Conservation (phyloP, 2,329 filamentous ascomycete species). For the Bimuria novae-zelandiae region DNA sequence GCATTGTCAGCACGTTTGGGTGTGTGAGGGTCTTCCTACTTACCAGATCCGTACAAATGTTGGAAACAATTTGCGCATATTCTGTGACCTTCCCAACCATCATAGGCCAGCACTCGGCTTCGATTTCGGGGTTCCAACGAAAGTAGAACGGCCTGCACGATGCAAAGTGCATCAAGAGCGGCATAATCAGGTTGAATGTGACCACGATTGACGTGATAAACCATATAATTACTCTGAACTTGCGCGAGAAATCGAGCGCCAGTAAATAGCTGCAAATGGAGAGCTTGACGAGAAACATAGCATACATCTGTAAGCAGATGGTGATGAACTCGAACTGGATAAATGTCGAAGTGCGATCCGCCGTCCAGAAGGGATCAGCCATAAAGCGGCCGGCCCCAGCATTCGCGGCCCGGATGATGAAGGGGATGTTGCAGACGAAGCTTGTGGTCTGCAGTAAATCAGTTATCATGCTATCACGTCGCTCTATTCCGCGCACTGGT, state of each 20-base stretch:
- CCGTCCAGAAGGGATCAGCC: conserved; percentile 16
- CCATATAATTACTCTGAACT: conserved; percentile 18
- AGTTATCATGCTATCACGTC: neutral
- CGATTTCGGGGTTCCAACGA: conserved; percentile 10
- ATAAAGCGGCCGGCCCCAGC: conserved; percentile 16
- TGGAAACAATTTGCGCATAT: conserved; percentile 17
- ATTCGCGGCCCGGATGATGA: conserved; percentile 3
- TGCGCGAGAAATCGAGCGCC: conserved; percentile 17
- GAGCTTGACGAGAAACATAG: conserved; percentile 19
- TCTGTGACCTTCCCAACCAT: conserved; percentile 6
- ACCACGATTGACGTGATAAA: conserved; percentile 8
- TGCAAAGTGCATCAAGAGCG: conserved; percentile 7
- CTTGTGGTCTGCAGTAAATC: neutral
- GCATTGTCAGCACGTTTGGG: neutral
- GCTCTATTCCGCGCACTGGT: neutral
- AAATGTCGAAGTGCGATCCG: neutral
- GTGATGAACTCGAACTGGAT: conserved; percentile 12
- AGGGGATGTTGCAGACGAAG: conserved; percentile 8
- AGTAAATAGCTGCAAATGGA: conserved; percentile 23
- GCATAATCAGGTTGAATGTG: conserved; percentile 14
- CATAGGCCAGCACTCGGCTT: conserved; percentile 13
- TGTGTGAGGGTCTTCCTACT: neutral
- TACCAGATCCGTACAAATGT: conserved; percentile 17
- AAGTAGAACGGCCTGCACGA: conserved; percentile 9
- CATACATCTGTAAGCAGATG: conserved; percentile 18